These are phyloP conservation scores for Serendipita sp. DNA, from an alignment of 768 basidiomycete species.

Conservation along the genomic window DNA sequence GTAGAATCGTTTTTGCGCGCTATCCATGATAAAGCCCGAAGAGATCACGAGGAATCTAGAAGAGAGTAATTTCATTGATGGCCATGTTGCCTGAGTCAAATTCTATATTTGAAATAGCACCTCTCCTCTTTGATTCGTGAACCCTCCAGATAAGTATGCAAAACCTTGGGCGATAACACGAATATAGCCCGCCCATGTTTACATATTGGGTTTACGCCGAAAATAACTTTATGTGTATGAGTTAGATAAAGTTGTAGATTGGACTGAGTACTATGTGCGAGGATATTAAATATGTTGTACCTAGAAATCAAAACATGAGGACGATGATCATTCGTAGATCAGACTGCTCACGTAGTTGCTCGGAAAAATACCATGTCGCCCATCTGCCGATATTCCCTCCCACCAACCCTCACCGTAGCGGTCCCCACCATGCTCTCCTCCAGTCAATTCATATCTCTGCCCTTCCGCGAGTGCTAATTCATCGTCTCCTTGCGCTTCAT, in stretches of 20 bases:
- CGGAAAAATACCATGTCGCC: constrained; percentile 68
- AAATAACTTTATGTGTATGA: background rate
- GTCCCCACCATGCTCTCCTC: constrained; percentile 42
- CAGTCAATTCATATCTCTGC: constrained; percentile 46
- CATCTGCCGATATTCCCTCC: constrained; percentile 53
- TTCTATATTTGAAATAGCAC: background rate
- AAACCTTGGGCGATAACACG: too few species aligned
- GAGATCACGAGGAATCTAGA: constrained; percentile 12
- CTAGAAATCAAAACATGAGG: background rate
- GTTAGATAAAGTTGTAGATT: background rate
- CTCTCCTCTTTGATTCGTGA: background rate
- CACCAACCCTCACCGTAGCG: constrained; percentile 71
- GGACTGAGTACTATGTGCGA: background rate
- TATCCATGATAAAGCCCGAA: constrained; percentile 56
- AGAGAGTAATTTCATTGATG: background rate
- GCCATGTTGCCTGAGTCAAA: too few species aligned
- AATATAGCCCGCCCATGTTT: too few species aligned
- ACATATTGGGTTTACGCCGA: too few species aligned
- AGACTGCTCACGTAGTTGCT: constrained; percentile 62
- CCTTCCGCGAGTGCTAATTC: constrained; percentile 51
- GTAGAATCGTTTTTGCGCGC: constrained; percentile 68
- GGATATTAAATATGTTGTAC: constrained; percentile 2
- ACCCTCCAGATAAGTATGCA: background rate
- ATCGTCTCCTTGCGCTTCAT: constrained; percentile 54
- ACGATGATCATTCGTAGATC: background rate